phyloP scores from a whole-genome alignment of 31 red algal genomes.

The Asparagopsis taxiformis region DNA sequence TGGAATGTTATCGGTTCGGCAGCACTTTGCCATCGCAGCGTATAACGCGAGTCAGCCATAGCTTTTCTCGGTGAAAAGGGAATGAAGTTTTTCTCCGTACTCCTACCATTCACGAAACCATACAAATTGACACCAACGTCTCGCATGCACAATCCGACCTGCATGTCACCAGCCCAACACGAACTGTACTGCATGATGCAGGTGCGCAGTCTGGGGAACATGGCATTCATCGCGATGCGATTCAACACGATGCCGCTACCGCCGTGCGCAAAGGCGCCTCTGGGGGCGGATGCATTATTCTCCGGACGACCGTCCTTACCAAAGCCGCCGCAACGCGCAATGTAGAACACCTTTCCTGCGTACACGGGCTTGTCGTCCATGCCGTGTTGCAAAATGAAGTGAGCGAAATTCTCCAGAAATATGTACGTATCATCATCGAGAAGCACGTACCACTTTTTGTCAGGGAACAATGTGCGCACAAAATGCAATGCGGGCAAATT shows the following conservation, averaged over 20 bases:
- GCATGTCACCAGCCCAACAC: slow-evolving; percentile 87
- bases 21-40: slow-evolving; percentile 10
- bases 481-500: slow-evolving; percentile 80
- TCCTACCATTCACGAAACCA: not conserved
- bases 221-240: slow-evolving; percentile 25
- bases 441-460: slow-evolving; percentile 73
- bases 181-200: slow-evolving; percentile 64
- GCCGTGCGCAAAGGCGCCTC: slow-evolving; percentile 74
- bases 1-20: slow-evolving; percentile 59
- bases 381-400: slow-evolving; percentile 10
- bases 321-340: slow-evolving; percentile 62
- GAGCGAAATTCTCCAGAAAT: slow-evolving; percentile 84
- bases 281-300: slow-evolving; percentile 16
- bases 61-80: slow-evolving; percentile 41
- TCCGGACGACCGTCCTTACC: slow-evolving; percentile 35
- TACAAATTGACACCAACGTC: slow-evolving; percentile 21
- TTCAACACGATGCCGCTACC: slow-evolving; percentile 82
- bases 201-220: slow-evolving; percentile 14
- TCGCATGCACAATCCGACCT: slow-evolving; percentile 57
- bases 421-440: slow-evolving; percentile 90
- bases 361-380: slow-evolving; percentile 50
- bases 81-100: slow-evolving; percentile 29
- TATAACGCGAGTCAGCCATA: slow-evolving; percentile 38
- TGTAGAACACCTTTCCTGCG: slow-evolving; percentile 73
- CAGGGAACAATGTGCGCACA: slow-evolving; percentile 54